Evolutionary conservation across 2,329 filamentous ascomycete species (phyloP).

Genomic region (Xylaria sp.): DNA sequence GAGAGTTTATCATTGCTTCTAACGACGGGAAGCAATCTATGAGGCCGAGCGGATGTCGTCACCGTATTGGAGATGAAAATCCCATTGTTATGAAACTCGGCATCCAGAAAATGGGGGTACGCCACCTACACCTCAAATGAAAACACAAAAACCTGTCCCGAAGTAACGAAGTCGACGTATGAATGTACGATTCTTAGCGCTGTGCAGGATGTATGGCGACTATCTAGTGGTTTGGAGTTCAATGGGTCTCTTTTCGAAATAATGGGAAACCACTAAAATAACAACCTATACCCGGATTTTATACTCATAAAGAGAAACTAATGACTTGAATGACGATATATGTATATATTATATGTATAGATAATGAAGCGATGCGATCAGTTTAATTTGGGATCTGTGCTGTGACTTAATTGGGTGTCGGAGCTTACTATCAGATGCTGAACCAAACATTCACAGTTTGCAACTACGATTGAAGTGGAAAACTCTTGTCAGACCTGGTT

Average conservation of each 20-base stretch:
- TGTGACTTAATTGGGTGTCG: not conserved
- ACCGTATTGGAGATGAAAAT: not conserved
- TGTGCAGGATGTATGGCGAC: not conserved
- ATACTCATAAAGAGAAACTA: not conserved
- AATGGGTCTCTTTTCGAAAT: not conserved
- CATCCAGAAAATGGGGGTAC: too few species aligned
- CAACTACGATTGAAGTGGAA: not conserved
- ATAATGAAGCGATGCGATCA: not conserved
- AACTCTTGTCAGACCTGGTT: not conserved
- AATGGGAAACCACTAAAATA: not conserved
- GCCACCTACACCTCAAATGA: too few species aligned
- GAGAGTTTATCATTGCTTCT: not conserved
- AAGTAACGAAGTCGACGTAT: slow-evolving; percentile 7
- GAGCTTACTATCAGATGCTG: not conserved
- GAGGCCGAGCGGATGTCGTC: not conserved
- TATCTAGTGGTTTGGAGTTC: not conserved
- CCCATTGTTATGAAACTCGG: too few species aligned
- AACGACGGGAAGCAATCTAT: not conserved
- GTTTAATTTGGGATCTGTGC: not conserved
- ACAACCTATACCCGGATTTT: slow-evolving; percentile 1
- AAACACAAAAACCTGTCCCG: not conserved
- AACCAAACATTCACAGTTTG: not conserved
- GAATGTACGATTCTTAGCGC: slow-evolving; percentile 2
- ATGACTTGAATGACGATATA: not conserved
- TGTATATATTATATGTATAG: not conserved